Conservation (phyloP, 2,329 filamentous ascomycete species). For the Calonectria hongkongensis region DNA sequence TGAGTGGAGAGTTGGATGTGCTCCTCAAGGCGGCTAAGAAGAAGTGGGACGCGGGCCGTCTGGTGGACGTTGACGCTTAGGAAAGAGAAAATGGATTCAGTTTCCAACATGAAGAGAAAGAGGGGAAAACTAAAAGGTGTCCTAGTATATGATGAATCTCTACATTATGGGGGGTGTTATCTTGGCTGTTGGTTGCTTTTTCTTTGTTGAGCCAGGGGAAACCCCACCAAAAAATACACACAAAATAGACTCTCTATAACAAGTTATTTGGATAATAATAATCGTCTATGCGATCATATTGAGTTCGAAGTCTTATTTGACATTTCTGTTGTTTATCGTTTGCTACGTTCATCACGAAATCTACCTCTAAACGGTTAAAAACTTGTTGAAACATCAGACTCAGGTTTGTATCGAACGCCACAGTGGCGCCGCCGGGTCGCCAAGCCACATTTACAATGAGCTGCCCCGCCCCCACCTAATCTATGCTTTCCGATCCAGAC, state of each 20-base stretch:
- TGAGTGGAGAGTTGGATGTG: constrained; percentile 74
- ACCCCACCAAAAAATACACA: constrained; percentile 34
- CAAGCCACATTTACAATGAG: constrained; percentile 14
- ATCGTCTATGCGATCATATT: background rate
- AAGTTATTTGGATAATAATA: constrained; percentile 31
- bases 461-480: constrained; percentile 36
- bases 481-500: constrained; percentile 20
- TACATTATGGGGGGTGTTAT: constrained; percentile 13
- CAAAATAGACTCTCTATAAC: constrained; percentile 40
- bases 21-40: constrained; percentile 74
- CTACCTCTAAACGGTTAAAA: too few species aligned
- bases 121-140: background rate
- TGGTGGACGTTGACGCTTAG: constrained; percentile 60
- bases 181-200: background rate
- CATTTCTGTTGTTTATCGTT: background rate
- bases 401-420: background rate
- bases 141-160: constrained; percentile 24
- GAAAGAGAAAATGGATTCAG: constrained; percentile 28
- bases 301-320: background rate
- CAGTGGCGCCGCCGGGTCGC: constrained; percentile 26
- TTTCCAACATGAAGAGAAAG: constrained; percentile 43
- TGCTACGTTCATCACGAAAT: too few species aligned
- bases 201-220: constrained; percentile 3
- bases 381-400: background rate
- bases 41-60: constrained; percentile 65